These are phyloP conservation scores for Hyparrhenia diplandra DNA, from an alignment of 176 grass and related monocot genomes.

Conservation along the genomic window DNA sequence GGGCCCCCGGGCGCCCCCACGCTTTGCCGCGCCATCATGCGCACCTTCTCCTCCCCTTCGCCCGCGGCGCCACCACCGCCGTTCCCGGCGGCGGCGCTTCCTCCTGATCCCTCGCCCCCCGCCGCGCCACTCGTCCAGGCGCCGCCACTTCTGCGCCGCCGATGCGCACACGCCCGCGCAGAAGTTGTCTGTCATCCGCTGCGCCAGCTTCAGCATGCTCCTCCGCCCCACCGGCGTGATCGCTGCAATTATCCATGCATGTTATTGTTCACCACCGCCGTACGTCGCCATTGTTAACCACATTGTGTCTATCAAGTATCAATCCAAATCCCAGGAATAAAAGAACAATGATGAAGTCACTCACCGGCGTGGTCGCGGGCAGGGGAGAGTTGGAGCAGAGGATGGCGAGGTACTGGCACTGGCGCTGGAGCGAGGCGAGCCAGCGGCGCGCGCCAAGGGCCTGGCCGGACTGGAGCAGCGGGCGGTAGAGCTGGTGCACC, in stretches of 20 bases:
- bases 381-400: constrained; percentile 48
- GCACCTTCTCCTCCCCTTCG: constrained; percentile 56
- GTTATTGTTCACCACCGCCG: too few relatives aligned
- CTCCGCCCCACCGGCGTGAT: constrained; percentile 46
- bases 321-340: neutral
- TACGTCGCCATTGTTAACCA: neutral
- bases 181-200: constrained; percentile 71
- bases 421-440: constrained; percentile 63
- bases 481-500: constrained; percentile 63
- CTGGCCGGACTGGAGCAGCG: constrained; percentile 59
- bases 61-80: neutral
- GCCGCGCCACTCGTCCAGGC: constrained; percentile 51
- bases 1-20: constrained; percentile 51
- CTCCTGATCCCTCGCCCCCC: neutral
- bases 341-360: neutral
- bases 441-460: constrained; percentile 67
- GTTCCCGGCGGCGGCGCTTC: too few relatives aligned
- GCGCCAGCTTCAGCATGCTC: constrained; percentile 75
- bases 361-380: constrained; percentile 47
- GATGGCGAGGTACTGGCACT: constrained; percentile 68
- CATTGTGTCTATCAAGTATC: neutral
- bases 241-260: neutral
- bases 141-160: constrained; percentile 62
- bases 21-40: constrained; percentile 71
- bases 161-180: constrained; percentile 57